A percentile compares a stretch with the other conserved stretches of the same genome.
phyloP scores from a whole-genome alignment of 331 rosid genomes.

The Malus hybrid region DNA sequence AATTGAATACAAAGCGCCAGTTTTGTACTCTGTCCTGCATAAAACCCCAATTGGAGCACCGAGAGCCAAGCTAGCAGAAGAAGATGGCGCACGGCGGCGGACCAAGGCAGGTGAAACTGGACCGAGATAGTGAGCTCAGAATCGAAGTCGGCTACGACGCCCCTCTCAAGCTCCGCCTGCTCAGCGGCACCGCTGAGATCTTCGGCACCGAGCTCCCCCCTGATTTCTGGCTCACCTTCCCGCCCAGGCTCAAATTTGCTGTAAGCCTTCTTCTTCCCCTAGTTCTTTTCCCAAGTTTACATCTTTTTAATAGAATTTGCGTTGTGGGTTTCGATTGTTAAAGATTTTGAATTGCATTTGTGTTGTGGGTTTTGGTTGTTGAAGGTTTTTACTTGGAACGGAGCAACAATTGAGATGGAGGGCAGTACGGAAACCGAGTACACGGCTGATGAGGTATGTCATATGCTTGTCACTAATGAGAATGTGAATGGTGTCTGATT shows the following conservation, averaged over 20 bases:
- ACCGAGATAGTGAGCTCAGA: conserved; percentile 78
- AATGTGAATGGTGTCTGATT: not conserved
- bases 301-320: not conserved
- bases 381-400: conserved; percentile 87
- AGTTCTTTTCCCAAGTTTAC: not conserved
- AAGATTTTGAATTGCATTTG: too few species aligned
- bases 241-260: conserved; percentile 83
- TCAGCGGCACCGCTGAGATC: conserved; percentile 83
- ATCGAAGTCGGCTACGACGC: conserved; percentile 69
- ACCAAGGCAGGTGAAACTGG: conserved; percentile 70
- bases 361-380: too few species aligned
- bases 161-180: conserved; percentile 74
- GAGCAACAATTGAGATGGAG: conserved; percentile 92
- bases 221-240: conserved; percentile 80
- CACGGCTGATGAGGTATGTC: conserved; percentile 78
- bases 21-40: not conserved
- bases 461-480: not conserved
- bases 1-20: not conserved
- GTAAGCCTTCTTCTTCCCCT: conserved; percentile 18
- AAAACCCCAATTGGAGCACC: not conserved
- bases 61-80: not conserved
- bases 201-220: conserved; percentile 94
- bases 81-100: conserved; percentile 53
- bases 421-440: conserved; percentile 85
- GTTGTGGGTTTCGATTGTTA: not conserved